These are phyloP conservation scores for Mercurialis annua DNA, from an alignment of 345 rosid species.

Conservation along the genomic window DNA sequence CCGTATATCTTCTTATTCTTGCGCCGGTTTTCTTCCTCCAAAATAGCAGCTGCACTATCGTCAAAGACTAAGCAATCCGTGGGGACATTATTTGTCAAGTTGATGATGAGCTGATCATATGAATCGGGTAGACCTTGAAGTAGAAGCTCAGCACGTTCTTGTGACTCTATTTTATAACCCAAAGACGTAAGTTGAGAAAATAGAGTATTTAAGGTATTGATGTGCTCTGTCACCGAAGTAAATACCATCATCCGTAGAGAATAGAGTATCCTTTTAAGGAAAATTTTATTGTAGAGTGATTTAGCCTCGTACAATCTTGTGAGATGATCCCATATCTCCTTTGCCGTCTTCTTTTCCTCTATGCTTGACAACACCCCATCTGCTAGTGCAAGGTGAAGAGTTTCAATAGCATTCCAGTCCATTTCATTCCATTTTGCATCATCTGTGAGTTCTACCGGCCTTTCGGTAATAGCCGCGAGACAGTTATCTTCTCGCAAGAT, in stretches of 20 bases:
- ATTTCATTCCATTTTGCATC: conserved; percentile 11
- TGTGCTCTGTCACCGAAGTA: conserved; percentile 4
- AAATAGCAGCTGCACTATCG: not conserved
- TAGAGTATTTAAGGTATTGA: not conserved
- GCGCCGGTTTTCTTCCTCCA: not conserved
- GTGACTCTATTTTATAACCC: not conserved
- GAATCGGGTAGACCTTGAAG: too few species aligned
- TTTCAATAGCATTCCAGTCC: conserved; percentile 10
- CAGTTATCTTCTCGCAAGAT: not conserved
- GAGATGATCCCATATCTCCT: conserved; percentile 3
- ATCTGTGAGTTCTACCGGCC: not conserved
- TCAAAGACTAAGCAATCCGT: not conserved
- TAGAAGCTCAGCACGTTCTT: not conserved
- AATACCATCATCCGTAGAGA: not conserved
- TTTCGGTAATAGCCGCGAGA: not conserved
- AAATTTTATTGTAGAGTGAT: conserved; percentile 6
- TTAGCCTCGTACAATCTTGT: conserved; percentile 7
- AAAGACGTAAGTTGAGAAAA: not conserved
- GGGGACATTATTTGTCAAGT: too few species aligned
- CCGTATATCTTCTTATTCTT: too few species aligned
- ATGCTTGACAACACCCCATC: conserved; percentile 5
- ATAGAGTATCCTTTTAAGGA: conserved; percentile 1
- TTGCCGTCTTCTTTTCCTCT: conserved; percentile 6
- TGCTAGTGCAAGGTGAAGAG: conserved; percentile 6
- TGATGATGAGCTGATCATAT: too few species aligned